Conservation (phyloP, 2,329 filamentous ascomycete species). For the Penicillium sp. region DNA sequence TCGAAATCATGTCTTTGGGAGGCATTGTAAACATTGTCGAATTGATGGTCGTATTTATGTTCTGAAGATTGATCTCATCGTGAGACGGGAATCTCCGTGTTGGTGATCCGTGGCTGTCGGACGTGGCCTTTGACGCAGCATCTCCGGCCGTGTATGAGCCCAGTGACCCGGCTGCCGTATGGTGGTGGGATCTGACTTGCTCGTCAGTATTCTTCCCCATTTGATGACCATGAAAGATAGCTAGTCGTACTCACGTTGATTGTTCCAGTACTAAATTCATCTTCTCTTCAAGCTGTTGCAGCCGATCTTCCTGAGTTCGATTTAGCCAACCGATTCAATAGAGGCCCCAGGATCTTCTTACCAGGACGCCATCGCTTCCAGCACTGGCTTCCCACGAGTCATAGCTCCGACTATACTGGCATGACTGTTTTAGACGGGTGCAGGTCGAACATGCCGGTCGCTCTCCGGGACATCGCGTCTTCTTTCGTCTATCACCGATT, state of each 20-base stretch:
- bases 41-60: constrained; percentile 13
- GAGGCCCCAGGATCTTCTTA: neutral
- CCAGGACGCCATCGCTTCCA: constrained; percentile 50
- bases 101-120: constrained; percentile 4
- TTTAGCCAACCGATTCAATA: neutral
- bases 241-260: constrained; percentile 36
- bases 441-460: constrained; percentile 59
- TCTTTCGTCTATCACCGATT: constrained; percentile 50
- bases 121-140: constrained; percentile 12
- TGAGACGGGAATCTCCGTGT: neutral
- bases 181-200: constrained; percentile 13
- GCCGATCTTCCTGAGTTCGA: constrained; percentile 52
- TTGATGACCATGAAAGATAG: neutral
- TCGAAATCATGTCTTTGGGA: constrained; percentile 26
- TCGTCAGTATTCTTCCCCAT: constrained; percentile 13
- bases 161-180: constrained; percentile 19
- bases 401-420: constrained; percentile 47
- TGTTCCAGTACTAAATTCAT: constrained; percentile 57
- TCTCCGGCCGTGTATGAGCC: constrained; percentile 13
- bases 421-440: constrained; percentile 54
- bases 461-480: constrained; percentile 59
- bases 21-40: constrained; percentile 22
- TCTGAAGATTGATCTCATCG: constrained; percentile 12
- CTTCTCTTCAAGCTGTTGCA: constrained; percentile 58
- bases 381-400: constrained; percentile 41